phyloP scores from a whole-genome alignment of 495 filamentous ascomycete genomes.

The Trichoderma virens region DNA sequence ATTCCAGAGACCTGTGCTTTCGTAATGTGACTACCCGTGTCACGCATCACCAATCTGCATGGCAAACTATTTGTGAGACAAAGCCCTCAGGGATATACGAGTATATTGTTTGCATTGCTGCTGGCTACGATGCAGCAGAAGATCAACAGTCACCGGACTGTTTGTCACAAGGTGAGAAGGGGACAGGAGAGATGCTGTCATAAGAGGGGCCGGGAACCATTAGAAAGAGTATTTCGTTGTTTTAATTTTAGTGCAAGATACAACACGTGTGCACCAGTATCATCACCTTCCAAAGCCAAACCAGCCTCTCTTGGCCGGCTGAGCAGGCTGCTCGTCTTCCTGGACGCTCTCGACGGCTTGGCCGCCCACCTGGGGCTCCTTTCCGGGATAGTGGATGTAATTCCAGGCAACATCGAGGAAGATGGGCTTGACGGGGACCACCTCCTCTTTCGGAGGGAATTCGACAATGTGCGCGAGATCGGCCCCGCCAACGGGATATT shows the following conservation, averaged over 20 bases:
- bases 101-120: neutral
- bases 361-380: constrained; percentile 19
- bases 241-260: neutral
- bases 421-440: constrained; percentile 87
- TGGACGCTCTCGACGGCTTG: constrained; percentile 20
- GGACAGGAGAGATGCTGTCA: too few species aligned
- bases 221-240: too few species aligned
- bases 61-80: neutral
- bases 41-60: neutral
- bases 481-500: constrained; percentile 58
- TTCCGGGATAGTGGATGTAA: constrained; percentile 88
- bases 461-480: constrained; percentile 74
- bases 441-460: constrained; percentile 75
- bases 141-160: neutral
- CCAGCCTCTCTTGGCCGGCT: constrained; percentile 66
- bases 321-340: constrained; percentile 22
- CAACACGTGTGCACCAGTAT: neutral
- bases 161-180: too few species aligned
- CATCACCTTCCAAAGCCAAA: constrained; percentile 75
- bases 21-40: neutral
- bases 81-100: too few species aligned
- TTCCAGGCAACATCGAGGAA: constrained; percentile 98
- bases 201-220: too few species aligned
- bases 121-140: neutral
- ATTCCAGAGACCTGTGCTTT: neutral